Percentiles rank a stretch among this genome's conserved stretches.
phyloP scores from a whole-genome alignment of 2,329 filamentous ascomycete species.

The Aureobasidium uvarum region DNA sequence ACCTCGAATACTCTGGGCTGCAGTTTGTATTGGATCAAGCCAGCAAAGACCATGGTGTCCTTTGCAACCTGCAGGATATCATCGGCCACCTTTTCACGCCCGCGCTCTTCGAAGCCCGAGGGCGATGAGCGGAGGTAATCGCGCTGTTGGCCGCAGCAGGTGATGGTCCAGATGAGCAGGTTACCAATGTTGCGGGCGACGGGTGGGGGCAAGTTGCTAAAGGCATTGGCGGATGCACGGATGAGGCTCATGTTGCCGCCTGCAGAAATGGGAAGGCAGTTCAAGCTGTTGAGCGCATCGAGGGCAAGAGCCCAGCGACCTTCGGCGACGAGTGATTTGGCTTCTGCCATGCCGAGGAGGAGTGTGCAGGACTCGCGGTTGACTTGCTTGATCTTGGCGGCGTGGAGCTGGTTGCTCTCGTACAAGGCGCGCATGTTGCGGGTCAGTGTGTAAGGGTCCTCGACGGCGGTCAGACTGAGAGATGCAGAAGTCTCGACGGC shows the following conservation, averaged over 20 bases:
- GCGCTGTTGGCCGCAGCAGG: conserved; percentile 77
- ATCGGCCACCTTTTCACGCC: conserved; percentile 56
- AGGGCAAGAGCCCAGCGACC: conserved; percentile 61
- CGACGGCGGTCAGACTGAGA: conserved; percentile 65
- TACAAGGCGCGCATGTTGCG: conserved; percentile 63
- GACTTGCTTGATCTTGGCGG: conserved; percentile 56
- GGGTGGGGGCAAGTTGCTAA: conserved; percentile 72
- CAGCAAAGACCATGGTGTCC: conserved; percentile 91
- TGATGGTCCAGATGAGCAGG: conserved; percentile 89
- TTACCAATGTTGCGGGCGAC: conserved; percentile 88
- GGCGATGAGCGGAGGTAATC: conserved; percentile 54
- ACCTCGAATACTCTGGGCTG: conserved; percentile 85
- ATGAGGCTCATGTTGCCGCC: conserved; percentile 73
- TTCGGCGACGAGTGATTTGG: conserved; percentile 58
- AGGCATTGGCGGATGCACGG: conserved; percentile 75
- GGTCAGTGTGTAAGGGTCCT: conserved; percentile 64
- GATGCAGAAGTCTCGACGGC: conserved; percentile 36
- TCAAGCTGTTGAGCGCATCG: conserved; percentile 50
- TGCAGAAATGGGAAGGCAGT: conserved; percentile 76
- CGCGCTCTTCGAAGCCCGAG: conserved; percentile 24
- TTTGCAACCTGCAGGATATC: conserved; percentile 76
- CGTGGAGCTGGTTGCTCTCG: conserved; percentile 59
- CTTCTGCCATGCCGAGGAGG: conserved; percentile 60
- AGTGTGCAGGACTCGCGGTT: conserved; percentile 60
- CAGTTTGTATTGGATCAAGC: conserved; percentile 86